phyloP scores from a whole-genome alignment of 73 alveolate genomes.

The Tetrahymena elliotti region DNA sequence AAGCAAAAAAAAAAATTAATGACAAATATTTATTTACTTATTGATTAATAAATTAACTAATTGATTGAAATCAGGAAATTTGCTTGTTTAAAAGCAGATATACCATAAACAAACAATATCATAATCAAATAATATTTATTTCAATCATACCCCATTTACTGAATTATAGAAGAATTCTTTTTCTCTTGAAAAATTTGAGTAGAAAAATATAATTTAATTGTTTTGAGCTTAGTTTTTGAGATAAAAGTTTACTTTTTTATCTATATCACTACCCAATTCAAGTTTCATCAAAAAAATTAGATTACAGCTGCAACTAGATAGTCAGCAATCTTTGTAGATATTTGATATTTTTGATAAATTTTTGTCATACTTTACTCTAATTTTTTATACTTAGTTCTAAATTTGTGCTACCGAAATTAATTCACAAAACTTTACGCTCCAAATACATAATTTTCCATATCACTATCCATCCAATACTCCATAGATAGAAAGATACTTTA shows the following conservation, averaged over 20 bases:
- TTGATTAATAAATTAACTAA: too few relatives aligned
- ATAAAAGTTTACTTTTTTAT: too few relatives aligned
- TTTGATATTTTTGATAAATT: background rate
- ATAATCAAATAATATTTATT: too few relatives aligned
- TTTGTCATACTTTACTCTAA: background rate
- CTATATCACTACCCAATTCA: background rate
- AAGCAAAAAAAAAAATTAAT: background rate
- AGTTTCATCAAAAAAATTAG: background rate
- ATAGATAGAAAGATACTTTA: too few relatives aligned
- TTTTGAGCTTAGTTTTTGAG: background rate
- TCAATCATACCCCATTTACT: background rate
- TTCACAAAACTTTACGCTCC: background rate
- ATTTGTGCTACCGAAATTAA: background rate
- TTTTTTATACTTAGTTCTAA: background rate
- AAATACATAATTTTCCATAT: background rate
- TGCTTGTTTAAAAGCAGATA: too few relatives aligned
- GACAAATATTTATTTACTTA: too few relatives aligned
- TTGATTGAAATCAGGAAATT: too few relatives aligned
- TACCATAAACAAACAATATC: background rate
- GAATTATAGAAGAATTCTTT: too few relatives aligned
- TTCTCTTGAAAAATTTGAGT: background rate
- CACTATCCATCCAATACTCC: too few relatives aligned
- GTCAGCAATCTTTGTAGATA: background rate
- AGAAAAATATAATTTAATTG: background rate
- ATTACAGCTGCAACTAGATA: background rate